Evolutionary conservation across 2,329 filamentous ascomycete species (phyloP).

Genomic region (Rhynchosporium graminicola): DNA sequence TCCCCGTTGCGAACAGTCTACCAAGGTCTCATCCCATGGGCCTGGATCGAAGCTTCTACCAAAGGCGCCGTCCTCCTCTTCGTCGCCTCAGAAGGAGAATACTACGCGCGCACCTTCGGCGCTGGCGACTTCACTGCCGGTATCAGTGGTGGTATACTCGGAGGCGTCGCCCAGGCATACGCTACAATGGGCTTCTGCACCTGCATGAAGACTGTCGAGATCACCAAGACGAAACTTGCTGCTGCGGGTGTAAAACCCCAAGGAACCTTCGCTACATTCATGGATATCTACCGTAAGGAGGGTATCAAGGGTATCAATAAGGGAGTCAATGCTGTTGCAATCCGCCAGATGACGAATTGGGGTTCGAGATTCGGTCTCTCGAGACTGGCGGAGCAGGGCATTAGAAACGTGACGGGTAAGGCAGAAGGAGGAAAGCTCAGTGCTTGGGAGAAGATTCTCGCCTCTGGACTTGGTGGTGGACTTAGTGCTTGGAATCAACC

Average conservation of each 20-base stretch:
- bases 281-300: conserved; percentile 93
- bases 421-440: conserved; percentile 75
- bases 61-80: conserved; percentile 99
- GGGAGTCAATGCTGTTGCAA: conserved; percentile 97
- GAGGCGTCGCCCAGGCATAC: conserved; percentile 96
- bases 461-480: conserved; percentile 86
- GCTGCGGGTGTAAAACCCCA: conserved; percentile 79
- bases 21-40: conserved; percentile 99
- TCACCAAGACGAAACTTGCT: conserved; percentile 96
- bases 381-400: conserved; percentile 85
- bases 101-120: conserved; percentile 80
- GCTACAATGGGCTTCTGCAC: conserved; percentile 99
- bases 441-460: conserved; percentile 83
- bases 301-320: conserved; percentile 96
- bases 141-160: conserved; percentile 87
- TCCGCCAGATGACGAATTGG: conserved; percentile 99
- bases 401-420: conserved; percentile 78
- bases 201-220: conserved; percentile 99
- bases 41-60: conserved; percentile 99
- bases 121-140: conserved; percentile 85
- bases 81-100: conserved; percentile 97
- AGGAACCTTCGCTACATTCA: conserved; percentile 93
- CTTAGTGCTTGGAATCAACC: conserved; percentile 98
- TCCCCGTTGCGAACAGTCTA: conserved; percentile 66
- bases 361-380: conserved; percentile 93